Percentiles rank a stretch among this genome's conserved stretches.
Evolutionary conservation across 163 green algal species (phyloP).

Genomic region (Scenedesmus sp.): DNA sequence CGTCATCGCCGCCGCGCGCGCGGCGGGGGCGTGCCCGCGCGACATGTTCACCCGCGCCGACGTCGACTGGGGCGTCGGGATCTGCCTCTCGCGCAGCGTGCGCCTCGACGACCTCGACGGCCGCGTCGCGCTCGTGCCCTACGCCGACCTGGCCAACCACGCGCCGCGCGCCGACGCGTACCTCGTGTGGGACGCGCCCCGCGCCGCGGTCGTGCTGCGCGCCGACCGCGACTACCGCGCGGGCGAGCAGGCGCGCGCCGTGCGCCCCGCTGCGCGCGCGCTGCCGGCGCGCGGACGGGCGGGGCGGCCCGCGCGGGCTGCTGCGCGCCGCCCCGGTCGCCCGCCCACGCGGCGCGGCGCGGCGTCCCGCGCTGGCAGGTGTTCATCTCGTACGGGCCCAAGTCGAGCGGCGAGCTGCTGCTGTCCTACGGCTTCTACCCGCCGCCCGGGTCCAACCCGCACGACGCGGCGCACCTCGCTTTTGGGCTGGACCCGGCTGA

Average conservation of each 20-base stretch:
- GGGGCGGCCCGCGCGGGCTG: too few relatives aligned
- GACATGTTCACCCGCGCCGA: constrained; percentile 36
- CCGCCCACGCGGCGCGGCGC: too few relatives aligned
- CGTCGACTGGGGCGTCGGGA: constrained; percentile 59
- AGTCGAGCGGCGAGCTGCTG: constrained; percentile 76
- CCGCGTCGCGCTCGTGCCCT: constrained; percentile 70
- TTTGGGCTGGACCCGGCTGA: constrained; percentile 16
- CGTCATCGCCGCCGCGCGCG: constrained; percentile 47
- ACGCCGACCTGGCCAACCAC: constrained; percentile 81
- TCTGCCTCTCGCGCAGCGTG: constrained; percentile 73
- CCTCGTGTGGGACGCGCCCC: constrained; percentile 57
- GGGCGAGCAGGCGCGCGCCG: constrained; percentile 71
- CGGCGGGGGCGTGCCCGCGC: constrained; percentile 5
- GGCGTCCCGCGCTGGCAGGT: constrained; percentile 30
- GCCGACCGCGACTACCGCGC: constrained; percentile 62
- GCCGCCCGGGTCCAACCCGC: constrained; percentile 31
- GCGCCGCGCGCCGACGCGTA: constrained; percentile 37
- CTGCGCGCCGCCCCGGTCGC: too few relatives aligned
- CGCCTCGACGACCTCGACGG: constrained; percentile 51
- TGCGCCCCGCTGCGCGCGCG: too few relatives aligned
- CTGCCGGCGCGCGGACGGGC: too few relatives aligned
- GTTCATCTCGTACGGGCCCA: constrained; percentile 74
- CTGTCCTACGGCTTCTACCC: constrained; percentile 85
- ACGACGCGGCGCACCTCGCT: constrained; percentile 23
- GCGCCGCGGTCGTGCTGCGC: constrained; percentile 57